Base-by-base conservation (phyloP, 2,329 filamentous ascomycete species). In the Capronia americana region DNA sequence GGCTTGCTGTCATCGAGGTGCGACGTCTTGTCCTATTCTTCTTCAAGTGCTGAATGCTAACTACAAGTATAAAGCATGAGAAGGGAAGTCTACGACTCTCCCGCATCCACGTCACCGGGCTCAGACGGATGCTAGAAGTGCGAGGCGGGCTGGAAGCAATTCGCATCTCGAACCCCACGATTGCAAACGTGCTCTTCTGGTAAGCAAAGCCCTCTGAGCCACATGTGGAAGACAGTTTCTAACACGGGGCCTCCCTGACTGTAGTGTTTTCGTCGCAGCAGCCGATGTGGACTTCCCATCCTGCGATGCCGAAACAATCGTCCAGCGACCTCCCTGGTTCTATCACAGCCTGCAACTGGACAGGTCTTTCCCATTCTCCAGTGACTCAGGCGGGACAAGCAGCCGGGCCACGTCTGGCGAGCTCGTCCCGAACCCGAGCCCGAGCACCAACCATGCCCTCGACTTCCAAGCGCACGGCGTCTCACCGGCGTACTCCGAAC, bases 131-230 rank as follows among this genome's bases (percentile, higher is more conserved):
- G 60, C 24, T 62, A 2, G 60, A 62, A 23, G 51, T 62, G 28
- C 32, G 60, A 48, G 60, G 60, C 17, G 60, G 60, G 28, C 26
- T 62, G 34, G 50, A 56, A 30, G 51, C 60, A 55, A 50, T 62
- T 26, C 50, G 60, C 10, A 62, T 55, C 26, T 62, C 60, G 6
- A 62, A 62, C 38, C 60, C 60, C 2, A 55, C 60, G 3, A 24
- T 62, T 32, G 60, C 60, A 30, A 62, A 62, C 34, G 34, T 62
- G 24, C 50, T 62, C 20, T 62, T 62, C 28, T 62, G 60, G 60
- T 62, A 24, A 32, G 60, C 30, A 20, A 3, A 24, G 23, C 4
- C 32, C 23, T 1, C 1, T 4, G 30, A 24, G 34, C 30, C 30
- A 23, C 24, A 30, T 34, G n/a, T n/a, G n/a, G n/a, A n/a, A 20